phyloP scores from a whole-genome alignment of 1,139 yeast species.

The Nadsonia commutata region DNA sequence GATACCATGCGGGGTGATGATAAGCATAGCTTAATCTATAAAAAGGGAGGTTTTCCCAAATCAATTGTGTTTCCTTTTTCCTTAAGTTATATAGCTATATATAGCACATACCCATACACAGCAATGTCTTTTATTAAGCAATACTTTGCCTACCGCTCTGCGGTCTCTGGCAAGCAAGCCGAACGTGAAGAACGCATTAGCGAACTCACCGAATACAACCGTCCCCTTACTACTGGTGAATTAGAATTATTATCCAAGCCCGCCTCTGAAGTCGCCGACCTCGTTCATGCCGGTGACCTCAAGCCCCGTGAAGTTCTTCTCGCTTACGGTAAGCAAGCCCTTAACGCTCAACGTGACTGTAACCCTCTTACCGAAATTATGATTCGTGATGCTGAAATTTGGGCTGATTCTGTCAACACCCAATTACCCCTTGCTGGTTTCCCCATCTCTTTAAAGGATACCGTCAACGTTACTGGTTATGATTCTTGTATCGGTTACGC shows the following conservation, averaged over 20 bases:
- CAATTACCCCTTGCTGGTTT: constrained; percentile 54
- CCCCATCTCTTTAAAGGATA: constrained; percentile 47
- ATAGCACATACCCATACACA: too few relatives aligned
- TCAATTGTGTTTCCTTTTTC: too few relatives aligned
- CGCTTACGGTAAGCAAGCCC: constrained; percentile 27
- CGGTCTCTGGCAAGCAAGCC: constrained; percentile 18
- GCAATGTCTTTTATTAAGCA: neutral
- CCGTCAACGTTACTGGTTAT: constrained; percentile 34
- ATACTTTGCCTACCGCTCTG: neutral
- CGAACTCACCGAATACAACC: constrained; percentile 20
- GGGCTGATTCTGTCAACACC: constrained; percentile 18
- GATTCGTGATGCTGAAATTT: constrained; percentile 23
- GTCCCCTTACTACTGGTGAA: constrained; percentile 23
- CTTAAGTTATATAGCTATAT: too few relatives aligned
- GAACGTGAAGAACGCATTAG: constrained; percentile 24
- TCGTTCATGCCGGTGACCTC: constrained; percentile 20
- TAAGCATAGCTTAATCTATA: too few relatives aligned
- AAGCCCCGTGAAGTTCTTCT: constrained; percentile 20
- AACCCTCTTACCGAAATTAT: constrained; percentile 27
- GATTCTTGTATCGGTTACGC: constrained; percentile 39
- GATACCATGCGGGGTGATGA: too few relatives aligned
- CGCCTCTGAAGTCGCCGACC: constrained; percentile 18
- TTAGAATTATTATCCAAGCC: constrained; percentile 15
- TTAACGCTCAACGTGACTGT: constrained; percentile 22
- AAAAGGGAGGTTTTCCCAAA: too few relatives aligned